Base-by-base conservation (phyloP, 2,329 filamentous ascomycete genomes). In the Colletotrichum sp. region DNA sequence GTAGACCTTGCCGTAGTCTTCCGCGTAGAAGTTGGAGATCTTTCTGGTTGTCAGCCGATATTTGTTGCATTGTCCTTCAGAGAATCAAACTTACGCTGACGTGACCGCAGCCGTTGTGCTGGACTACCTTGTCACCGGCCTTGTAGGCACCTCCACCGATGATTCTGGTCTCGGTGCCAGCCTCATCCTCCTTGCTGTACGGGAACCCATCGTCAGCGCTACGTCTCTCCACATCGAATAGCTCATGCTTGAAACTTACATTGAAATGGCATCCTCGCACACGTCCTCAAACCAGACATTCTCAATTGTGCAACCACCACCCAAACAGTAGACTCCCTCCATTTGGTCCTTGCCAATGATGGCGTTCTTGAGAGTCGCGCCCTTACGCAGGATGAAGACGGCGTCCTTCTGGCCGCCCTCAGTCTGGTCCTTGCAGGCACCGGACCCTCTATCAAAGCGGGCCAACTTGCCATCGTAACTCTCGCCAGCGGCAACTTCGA, bases 1-100 rank as follows among this genome's bases (percentile, higher is more conserved):
- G 49, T 77, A 87, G 62, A 88, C 82, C 79, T 90, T 89, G 68
- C 88, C 87, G 75, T 89, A 89, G 80, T 88, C 84, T 7, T 85
- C 82, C 75, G 84, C 86, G 68, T 86, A 87, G 81, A 86, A 85
- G 77, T 86, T 85, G 77, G 85, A 77, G 36, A 85, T 83, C 76
- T 76, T 6, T 13, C n/a, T n/a, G 5, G 15, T 6, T 39, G 26
- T 57, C 3, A 52, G 18, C 36, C 15, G 12, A 15, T 34, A 3
- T 15, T 8, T 24, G 18, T 16, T 60, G 28, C 3, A 32, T 15
- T 8, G 3, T 15, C 7, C 5, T 15, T 32, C 28, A 12, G n/a
- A 13, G 10, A 15, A 36, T 28, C 6, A 24, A 21, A 72, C 72
- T 76, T 30, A 84, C 82, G 34, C 80, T 80, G n/a, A 88, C 85